These are phyloP conservation scores for Coleophoma eucalyptorum DNA, from an alignment of 2,329 filamentous ascomycete genomes.

Conservation along the genomic window DNA sequence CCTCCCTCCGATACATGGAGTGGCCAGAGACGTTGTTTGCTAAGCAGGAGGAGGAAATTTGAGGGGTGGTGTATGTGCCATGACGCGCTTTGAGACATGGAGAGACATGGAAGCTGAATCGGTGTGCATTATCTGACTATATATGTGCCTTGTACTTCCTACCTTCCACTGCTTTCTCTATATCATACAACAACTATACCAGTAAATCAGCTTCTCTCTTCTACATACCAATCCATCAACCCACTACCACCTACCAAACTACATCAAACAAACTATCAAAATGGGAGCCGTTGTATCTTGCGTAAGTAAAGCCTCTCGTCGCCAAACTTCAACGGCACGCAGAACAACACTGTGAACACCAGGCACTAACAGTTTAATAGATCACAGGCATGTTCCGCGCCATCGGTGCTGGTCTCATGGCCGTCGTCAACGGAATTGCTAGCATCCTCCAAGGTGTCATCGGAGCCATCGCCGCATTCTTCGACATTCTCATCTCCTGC, in stretches of 20 bases:
- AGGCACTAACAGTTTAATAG: constrained; percentile 9
- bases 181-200: background rate
- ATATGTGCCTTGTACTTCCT: background rate
- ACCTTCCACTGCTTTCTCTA: background rate
- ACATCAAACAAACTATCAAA: constrained; percentile 18
- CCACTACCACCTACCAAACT: constrained; percentile 5
- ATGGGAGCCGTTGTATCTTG: constrained; percentile 33
- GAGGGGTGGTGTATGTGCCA: too few relatives aligned
- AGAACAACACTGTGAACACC: background rate
- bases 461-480: constrained; percentile 25
- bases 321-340: constrained; percentile 2
- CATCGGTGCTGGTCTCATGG: constrained; percentile 33
- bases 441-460: constrained; percentile 27
- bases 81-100: too few relatives aligned
- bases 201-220: background rate
- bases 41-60: too few relatives aligned
- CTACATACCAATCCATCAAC: constrained; percentile 8
- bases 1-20: too few relatives aligned
- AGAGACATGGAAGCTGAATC: too few relatives aligned
- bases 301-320: constrained; percentile 16
- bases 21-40: too few relatives aligned
- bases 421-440: constrained; percentile 50
- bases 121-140: background rate
- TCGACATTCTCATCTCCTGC: constrained; percentile 31
- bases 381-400: constrained; percentile 26